phyloP scores from a whole-genome alignment of 2,329 filamentous ascomycete genomes.

The Fusarium falciforme region DNA sequence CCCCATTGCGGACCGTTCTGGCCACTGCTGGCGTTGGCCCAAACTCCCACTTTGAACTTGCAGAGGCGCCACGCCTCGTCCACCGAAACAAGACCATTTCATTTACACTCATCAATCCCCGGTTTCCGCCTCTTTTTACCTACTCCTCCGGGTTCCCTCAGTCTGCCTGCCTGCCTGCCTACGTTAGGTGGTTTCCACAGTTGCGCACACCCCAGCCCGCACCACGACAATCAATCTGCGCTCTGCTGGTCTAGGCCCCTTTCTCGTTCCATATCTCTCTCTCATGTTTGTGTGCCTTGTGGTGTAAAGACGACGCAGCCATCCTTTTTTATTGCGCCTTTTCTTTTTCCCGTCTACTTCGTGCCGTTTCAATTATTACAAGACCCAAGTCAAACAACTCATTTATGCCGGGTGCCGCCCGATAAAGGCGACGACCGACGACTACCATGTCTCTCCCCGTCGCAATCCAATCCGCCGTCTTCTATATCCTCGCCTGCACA shows the following conservation, averaged over 20 bases:
- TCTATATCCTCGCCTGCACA: slow-evolving; percentile 81
- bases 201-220: background rate
- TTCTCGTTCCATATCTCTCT: slow-evolving; percentile 23
- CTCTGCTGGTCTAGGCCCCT: slow-evolving; percentile 38
- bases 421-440: slow-evolving; percentile 30
- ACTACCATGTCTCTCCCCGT: slow-evolving; percentile 60
- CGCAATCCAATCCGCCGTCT: slow-evolving; percentile 79
- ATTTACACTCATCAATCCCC: slow-evolving; percentile 33
- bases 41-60: slow-evolving; percentile 7
- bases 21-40: slow-evolving; percentile 37
- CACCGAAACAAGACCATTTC: slow-evolving; percentile 10
- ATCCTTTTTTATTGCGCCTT: slow-evolving; percentile 3
- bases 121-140: slow-evolving; percentile 15
- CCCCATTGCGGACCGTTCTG: slow-evolving; percentile 30
- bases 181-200: slow-evolving; percentile 5
- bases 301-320: slow-evolving; percentile 14
- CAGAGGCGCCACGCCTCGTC: slow-evolving; percentile 27
- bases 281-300: slow-evolving; percentile 23
- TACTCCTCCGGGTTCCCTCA: slow-evolving; percentile 2
- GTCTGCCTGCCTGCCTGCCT: background rate
- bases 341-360: slow-evolving; percentile 11
- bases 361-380: slow-evolving; percentile 10
- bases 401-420: slow-evolving; percentile 35
- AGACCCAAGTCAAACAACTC: background rate
- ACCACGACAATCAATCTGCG: slow-evolving; percentile 22